Base-by-base conservation (phyloP, 2,329 filamentous ascomycete genomes). In the Curvularia lunata region DNA sequence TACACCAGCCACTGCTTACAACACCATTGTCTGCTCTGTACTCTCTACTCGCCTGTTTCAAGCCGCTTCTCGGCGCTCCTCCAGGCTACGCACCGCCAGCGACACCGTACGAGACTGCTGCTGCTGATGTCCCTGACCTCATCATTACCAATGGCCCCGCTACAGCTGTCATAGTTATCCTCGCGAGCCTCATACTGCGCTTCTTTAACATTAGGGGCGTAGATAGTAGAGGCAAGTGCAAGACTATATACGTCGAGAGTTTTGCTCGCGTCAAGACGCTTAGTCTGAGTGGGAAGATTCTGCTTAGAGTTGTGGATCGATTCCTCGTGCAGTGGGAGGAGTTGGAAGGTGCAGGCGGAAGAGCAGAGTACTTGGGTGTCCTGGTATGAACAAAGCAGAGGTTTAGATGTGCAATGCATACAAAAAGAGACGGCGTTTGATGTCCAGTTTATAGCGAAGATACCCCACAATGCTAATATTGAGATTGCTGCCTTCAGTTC, bases 131-230 rank as follows among this genome's bases (percentile, higher is more conserved):
- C 58, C 93, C 92, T 0, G 88, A 91, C 68, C 78, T 94, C 2
- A 88, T 98, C 52, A 80, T 96, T 52, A 92, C 90, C 50, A 97
- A 98, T 71, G 94, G 94, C 0, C 94, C 94, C 0, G 94, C 90
- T 0, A 97, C 92, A 0, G 91, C 89, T 1, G 91, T 96, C 59
- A 88, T 96, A 34, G 82, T 97, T 47, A 76, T 89, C 4, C 71
- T 88, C 2, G 85, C 86, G 0, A 80, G 82, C 1, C 75, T 85
- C 2, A 47, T 87, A 13, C 68, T 90, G 49, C 81, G 84, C n/a
- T 82, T 86, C 67, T 79, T 83, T 58, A 70, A 82, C 56, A 48
- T 77, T 5, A 59, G 64, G 48, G 75, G 77, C 9, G 75, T 69
- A 30, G 62, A 76, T 37, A 70, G 70, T 7, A 74, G 80, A 19